Base-by-base conservation (phyloP, 495 filamentous ascomycete species). In the Symbiotaphrina buchneri region DNA sequence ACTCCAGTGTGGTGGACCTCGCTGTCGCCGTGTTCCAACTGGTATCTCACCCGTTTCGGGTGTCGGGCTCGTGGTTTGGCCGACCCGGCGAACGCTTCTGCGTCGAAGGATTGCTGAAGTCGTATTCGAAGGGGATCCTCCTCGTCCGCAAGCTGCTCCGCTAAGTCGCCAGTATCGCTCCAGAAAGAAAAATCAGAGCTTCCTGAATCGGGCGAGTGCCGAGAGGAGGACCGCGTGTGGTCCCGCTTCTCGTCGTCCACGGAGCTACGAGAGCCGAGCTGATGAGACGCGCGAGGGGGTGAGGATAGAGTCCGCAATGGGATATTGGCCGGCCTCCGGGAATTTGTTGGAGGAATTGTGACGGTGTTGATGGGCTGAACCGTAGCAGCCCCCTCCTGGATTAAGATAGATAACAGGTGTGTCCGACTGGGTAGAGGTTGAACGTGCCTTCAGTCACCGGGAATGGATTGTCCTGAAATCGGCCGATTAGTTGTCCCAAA, bases 151-250 rank as follows among this genome's bases (percentile, higher is more conserved):
- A 82, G 61, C 61, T 90, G 84, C 55, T 92, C 82, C 40, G 76
- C 76, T 36, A 95, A 65, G 54, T 94, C 87, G 31, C 82, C 87
- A 28, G 83, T 87, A 45, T 92, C 81, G 46, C 79, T 79, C 83
- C 81, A 92, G 33, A 66, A 51, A 18, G 79, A 84, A 49, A 76
- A 74, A 41, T 74, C 71, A 32, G 75, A 80, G 45, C 63, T 68
- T 41, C 52, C 58, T 33, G 71, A 74, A 49, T 56, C 60, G 35
- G 13, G 35, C 10, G 40, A 39, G 11, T 48, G 50, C 7, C 40
- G 10, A 17, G 30, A 37, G 15, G 14, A 10, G 18, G 19, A 41
- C 14, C 54, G 63, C 36, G 56, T 57, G 41, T 53, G 59, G 33
- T 47, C 47, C 41, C 54, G 50, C 45, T 54, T 53, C 42, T 69